Evolutionary conservation across 495 filamentous ascomycete species (phyloP).

Genomic region (Jackrogersella minutella): DNA sequence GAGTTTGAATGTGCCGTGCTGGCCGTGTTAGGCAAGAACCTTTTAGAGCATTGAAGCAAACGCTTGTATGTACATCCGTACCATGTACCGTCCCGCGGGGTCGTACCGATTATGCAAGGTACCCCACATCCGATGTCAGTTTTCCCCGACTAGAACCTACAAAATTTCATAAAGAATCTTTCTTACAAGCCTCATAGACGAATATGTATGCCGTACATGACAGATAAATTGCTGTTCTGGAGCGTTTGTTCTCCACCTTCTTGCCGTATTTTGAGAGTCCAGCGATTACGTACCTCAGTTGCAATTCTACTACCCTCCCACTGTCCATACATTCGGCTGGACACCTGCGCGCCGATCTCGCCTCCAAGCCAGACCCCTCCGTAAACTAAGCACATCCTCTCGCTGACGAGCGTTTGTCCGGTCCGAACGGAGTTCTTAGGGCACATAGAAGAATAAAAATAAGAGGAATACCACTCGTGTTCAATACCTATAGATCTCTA

Average conservation of each 20-base stretch:
- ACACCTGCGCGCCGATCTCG: slow-evolving; percentile 11
- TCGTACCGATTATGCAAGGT: slow-evolving; percentile 27
- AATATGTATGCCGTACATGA: slow-evolving; percentile 1
- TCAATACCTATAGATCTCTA: background rate
- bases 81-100: slow-evolving; percentile 28
- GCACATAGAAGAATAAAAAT: background rate
- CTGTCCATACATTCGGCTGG: background rate
- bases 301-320: background rate
- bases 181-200: background rate
- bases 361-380: background rate
- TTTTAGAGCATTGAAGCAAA: too few relatives aligned
- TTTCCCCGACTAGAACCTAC: slow-evolving; percentile 4
- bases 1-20: too few relatives aligned
- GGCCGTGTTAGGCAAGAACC: background rate
- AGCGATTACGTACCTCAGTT: background rate
- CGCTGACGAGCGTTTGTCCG: slow-evolving; percentile 2
- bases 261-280: too few relatives aligned
- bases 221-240: background rate
- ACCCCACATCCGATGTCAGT: slow-evolving; percentile 33
- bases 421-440: background rate
- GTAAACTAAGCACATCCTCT: background rate
- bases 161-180: slow-evolving; percentile 10
- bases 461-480: background rate
- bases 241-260: background rate
- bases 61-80: background rate